Base-by-base conservation (phyloP, 2,329 filamentous ascomycete species). In the Lecanicillium sp. region DNA sequence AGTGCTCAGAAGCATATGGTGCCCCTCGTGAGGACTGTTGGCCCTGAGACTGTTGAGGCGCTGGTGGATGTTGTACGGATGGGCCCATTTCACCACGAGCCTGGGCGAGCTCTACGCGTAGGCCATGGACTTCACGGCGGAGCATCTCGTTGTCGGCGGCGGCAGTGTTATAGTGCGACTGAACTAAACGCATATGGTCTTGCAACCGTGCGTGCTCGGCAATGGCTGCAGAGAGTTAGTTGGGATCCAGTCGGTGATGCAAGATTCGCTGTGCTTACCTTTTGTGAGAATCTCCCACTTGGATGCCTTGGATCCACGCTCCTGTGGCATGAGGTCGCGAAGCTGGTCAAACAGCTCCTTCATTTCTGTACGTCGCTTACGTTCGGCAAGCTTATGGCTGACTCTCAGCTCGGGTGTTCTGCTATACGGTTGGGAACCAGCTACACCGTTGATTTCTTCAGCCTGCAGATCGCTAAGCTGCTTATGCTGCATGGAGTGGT, bases 201-300 rank as follows among this genome's bases (percentile, higher is more conserved):
- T 52, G 53, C 41, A 75, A 72, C 33, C 71, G 66, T 48, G 76
- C 70, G 47, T 80, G 74, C 48, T 81, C 76, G 16, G 70, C 64
- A 42, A 81, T 81, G 14, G 77, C 77, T 80, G n/a, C n/a, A n/a
- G n/a, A n/a, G n/a, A 44, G 25, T n/a, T 12, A 11, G 38, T 49
- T n/a, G n/a, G n/a, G n/a, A n/a, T n/a, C n/a, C n/a, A n/a, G n/a
- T n/a, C n/a, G n/a, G n/a, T n/a, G n/a, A n/a, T n/a, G n/a, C n/a
- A n/a, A n/a, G 22, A 22, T 9, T n/a, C 18, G 5, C 9, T 6
- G 16, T 5, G 56, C 71, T 45, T 64, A 89, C 85, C 83, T 68
- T 90, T 90, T 3, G 83, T 88, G 13, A 94, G 57, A 35, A 90
- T 88, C 51, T 94, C 85, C 85, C 85, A 94, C 51, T 94, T 94